Evolutionary conservation across 495 filamentous ascomycete species (phyloP).

Genomic region (Aspergillus olivimuriae): DNA sequence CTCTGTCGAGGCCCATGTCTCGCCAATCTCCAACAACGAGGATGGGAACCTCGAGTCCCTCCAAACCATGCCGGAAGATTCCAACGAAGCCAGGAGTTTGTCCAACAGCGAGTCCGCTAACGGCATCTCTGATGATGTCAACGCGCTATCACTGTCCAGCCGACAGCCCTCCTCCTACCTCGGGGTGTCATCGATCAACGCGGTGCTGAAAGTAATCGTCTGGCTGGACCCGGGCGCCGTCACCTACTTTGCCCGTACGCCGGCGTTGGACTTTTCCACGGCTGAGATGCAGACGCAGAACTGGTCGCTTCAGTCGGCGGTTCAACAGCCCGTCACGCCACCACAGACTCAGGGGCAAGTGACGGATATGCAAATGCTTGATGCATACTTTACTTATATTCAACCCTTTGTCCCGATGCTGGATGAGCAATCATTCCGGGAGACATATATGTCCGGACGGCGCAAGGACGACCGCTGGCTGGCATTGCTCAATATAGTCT

Average conservation of each 20-base stretch:
- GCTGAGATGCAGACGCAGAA: slow-evolving; percentile 20
- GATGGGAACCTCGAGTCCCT: slow-evolving; percentile 37
- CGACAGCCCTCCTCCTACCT: slow-evolving; percentile 70
- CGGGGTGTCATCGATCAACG: slow-evolving; percentile 76
- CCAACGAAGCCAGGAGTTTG: slow-evolving; percentile 17
- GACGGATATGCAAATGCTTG: slow-evolving; percentile 53
- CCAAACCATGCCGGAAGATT: slow-evolving; percentile 37
- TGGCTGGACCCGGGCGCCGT: slow-evolving; percentile 62
- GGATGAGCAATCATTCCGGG: slow-evolving; percentile 67
- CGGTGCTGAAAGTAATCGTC: slow-evolving; percentile 73
- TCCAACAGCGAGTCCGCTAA: slow-evolving; percentile 47
- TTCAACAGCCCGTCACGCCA: slow-evolving; percentile 22
- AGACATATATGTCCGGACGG: slow-evolving; percentile 61
- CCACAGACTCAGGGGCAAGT: slow-evolving; percentile 22
- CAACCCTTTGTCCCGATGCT: slow-evolving; percentile 73
- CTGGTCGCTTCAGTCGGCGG: slow-evolving; percentile 18
- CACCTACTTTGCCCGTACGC: slow-evolving; percentile 45
- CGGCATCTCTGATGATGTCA: slow-evolving; percentile 73
- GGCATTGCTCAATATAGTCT: slow-evolving; percentile 71
- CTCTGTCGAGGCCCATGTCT: slow-evolving; percentile 35
- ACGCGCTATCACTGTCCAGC: slow-evolving; percentile 68
- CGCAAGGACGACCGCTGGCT: slow-evolving; percentile 69
- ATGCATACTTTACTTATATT: slow-evolving; percentile 71
- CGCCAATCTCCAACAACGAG: slow-evolving; percentile 33
- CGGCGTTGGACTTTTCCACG: slow-evolving; percentile 20